Base-by-base conservation (phyloP, 257 asterid genomes). In the Cynanchum wilfordii region DNA sequence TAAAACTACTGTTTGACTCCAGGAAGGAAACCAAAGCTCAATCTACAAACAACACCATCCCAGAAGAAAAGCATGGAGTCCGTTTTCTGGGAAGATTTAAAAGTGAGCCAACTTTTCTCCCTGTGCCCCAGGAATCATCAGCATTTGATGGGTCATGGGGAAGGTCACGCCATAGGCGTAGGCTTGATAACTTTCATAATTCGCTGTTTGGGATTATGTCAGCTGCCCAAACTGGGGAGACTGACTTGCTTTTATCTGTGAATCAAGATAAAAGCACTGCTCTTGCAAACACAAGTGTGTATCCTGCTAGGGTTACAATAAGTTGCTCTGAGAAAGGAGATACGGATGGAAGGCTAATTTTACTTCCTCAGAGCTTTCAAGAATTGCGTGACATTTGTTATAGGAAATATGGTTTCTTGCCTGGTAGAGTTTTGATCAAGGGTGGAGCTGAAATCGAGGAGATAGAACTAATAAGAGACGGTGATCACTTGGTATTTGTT, bases 181-280 rank as follows among this genome's bases (percentile, higher is more conserved):
- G 85, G 84, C 73, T 81, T 27, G 86, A 77, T 58, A 85, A 85
- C 66, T 89, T 86, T 72, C 79, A 84, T 52, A 92, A 92, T 75
- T 92, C 98, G 71, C 81, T 92, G 22, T 89, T 89, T 24, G 98
- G 98, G 78, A 86, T 92, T 36, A 87, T 89, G 93, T 86, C 96
- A 13, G 87, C 96, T 38, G 87, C 83, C 52, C 89, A 82, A 70
- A 82, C 75, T 58, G 87, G 87, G 45, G 90, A 82, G 27, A 73
- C 29, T 20, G 82, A 74, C 70, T 49, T 80, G 55, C 68, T 76
- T 57, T 25, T 74, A 25, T 59, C 87, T 0, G 64, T 55, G 63
- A 82, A 82, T 36, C 79, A 71, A 69, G 44, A 75, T 7, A 65
- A 51, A 16, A 44, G 68, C 30, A 29, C 78, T 24, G 7, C 70